Evolutionary conservation across 495 filamentous ascomycete genomes (phyloP).

Genomic region (Clavariopsis aquatica): DNA sequence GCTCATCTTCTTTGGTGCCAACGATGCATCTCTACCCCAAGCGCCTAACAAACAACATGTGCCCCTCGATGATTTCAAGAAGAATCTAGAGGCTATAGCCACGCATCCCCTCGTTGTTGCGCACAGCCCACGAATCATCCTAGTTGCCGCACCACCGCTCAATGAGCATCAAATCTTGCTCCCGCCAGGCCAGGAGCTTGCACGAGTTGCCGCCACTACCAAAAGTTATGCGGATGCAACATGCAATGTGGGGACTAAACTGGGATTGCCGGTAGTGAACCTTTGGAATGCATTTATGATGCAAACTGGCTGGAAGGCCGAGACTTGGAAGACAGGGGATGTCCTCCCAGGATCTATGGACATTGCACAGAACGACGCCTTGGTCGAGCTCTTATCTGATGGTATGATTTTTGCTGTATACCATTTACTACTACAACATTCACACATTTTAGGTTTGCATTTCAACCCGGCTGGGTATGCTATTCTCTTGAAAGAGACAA

Average conservation of each 20-base stretch:
- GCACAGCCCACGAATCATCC: slow-evolving; percentile 70
- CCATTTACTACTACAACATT: background rate
- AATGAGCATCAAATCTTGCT: slow-evolving; percentile 68
- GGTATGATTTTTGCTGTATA: slow-evolving; percentile 48
- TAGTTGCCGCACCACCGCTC: slow-evolving; percentile 78
- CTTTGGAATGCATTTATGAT: slow-evolving; percentile 73
- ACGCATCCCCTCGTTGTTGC: slow-evolving; percentile 65
- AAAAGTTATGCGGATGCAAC: slow-evolving; percentile 71
- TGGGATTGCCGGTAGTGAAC: slow-evolving; percentile 69
- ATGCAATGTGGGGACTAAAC: slow-evolving; percentile 62
- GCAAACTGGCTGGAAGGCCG: slow-evolving; percentile 50
- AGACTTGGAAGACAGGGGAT: slow-evolving; percentile 51
- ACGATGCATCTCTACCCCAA: slow-evolving; percentile 70
- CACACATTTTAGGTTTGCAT: slow-evolving; percentile 57
- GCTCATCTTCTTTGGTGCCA: slow-evolving; percentile 84
- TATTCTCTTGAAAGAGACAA: slow-evolving; percentile 58
- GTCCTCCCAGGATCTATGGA: slow-evolving; percentile 56
- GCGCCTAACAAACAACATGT: slow-evolving; percentile 66
- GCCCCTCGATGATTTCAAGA: slow-evolving; percentile 68
- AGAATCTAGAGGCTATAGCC: slow-evolving; percentile 69
- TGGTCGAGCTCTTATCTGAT: slow-evolving; percentile 59
- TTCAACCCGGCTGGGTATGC: slow-evolving; percentile 62
- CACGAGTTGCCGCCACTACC: slow-evolving; percentile 63
- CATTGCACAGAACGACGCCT: slow-evolving; percentile 44
- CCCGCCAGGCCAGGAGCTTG: slow-evolving; percentile 52